Percentiles rank a stretch among this genome's conserved stretches.
Conservation (phyloP, 495 filamentous ascomycete genomes). For the Trichoderma parareesei region DNA sequence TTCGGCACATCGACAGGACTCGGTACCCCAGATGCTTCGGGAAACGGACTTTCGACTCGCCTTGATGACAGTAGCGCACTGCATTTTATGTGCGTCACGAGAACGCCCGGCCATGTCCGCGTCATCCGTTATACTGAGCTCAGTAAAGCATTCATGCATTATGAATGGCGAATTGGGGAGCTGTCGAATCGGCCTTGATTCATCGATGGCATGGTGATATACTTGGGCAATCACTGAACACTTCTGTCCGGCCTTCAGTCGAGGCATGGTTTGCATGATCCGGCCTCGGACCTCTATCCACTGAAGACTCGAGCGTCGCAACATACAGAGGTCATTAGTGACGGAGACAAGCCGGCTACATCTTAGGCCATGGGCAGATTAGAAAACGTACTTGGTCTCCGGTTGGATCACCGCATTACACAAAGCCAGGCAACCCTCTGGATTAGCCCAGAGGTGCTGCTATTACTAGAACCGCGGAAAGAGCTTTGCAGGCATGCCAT, state of each 20-base stretch:
- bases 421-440: not conserved
- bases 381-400: not conserved
- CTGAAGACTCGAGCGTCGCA: not conserved
- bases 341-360: not conserved
- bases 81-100: not conserved
- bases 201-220: not conserved
- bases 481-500: not conserved
- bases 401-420: not conserved
- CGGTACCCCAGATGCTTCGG: not conserved
- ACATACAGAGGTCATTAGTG: not conserved
- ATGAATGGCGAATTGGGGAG: not conserved
- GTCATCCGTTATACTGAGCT: not conserved
- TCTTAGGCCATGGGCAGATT: not conserved
- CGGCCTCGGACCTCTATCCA: not conserved
- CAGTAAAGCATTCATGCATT: too few species aligned
- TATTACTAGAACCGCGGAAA: not conserved
- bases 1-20: not conserved
- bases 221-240: not conserved
- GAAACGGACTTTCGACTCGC: not conserved
- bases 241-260: not conserved
- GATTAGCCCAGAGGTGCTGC: not conserved
- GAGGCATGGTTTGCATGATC: not conserved
- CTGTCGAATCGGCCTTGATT: not conserved
- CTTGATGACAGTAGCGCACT: not conserved
- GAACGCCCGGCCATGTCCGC: not conserved